phyloP scores from a whole-genome alignment of 805 yeast genomes.

The Starmerella apicola region DNA sequence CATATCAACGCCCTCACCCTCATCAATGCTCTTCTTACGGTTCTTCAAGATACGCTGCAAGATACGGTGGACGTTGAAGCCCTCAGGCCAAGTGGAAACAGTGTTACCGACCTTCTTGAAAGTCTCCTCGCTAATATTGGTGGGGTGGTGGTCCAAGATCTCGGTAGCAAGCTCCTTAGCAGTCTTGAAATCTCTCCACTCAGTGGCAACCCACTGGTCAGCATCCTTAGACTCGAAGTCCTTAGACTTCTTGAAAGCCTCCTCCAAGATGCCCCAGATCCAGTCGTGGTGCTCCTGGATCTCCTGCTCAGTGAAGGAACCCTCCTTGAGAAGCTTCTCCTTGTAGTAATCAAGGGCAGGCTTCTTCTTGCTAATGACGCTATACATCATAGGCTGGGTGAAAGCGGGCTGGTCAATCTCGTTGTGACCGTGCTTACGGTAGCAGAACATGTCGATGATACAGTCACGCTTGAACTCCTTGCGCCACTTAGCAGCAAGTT shows the following conservation, averaged over 20 bases:
- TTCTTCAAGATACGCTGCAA: constrained; percentile 83
- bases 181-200: constrained; percentile 98
- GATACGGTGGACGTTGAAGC: constrained; percentile 86
- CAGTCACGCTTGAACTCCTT: constrained; percentile 93
- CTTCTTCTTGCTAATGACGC: constrained; percentile 76
- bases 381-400: constrained; percentile 97
- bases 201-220: constrained; percentile 91
- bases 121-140: constrained; percentile 62
- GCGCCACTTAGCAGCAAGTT: constrained; percentile 98
- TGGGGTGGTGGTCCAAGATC: constrained; percentile 89
- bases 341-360: constrained; percentile 80
- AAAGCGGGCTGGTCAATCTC: constrained; percentile 99
- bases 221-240: constrained; percentile 80
- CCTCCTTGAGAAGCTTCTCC: constrained; percentile 68
- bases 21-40: constrained; percentile 74
- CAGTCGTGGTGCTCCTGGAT: constrained; percentile 92
- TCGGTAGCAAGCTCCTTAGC: constrained; percentile 95
- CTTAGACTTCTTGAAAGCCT: constrained; percentile 75
- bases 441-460: constrained; percentile 92
- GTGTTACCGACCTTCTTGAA: constrained; percentile 68
- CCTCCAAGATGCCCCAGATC: constrained; percentile 94
- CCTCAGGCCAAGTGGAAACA: constrained; percentile 73
- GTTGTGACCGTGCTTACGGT: constrained; percentile 97
- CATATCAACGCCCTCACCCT: constrained; percentile 96
- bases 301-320: constrained; percentile 79